phyloP scores from a whole-genome alignment of 257 asterid genomes.

The Anisodus tanguticus region DNA sequence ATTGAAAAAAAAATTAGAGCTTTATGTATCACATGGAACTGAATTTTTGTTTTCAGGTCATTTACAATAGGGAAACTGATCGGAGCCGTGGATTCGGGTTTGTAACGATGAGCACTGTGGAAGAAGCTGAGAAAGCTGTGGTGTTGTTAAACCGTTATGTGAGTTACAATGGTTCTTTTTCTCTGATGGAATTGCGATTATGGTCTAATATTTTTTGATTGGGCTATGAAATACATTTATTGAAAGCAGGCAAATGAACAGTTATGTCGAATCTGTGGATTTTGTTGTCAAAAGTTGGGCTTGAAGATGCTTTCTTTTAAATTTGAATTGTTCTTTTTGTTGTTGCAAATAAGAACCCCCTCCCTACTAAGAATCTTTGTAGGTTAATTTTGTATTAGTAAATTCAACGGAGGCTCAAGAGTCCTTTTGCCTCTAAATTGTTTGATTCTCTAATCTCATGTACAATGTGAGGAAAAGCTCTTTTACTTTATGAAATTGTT shows the following conservation, averaged over 20 bases:
- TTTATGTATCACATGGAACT: not conserved
- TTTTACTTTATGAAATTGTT: not conserved
- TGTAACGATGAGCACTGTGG: conserved; percentile 86
- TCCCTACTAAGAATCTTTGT: not conserved
- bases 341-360: conserved; percentile 13
- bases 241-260: not conserved
- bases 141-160: conserved; percentile 77
- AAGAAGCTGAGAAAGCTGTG: conserved; percentile 91
- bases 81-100: conserved; percentile 95
- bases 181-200: not conserved
- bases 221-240: not conserved
- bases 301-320: not conserved
- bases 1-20: not conserved
- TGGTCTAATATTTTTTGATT: not conserved
- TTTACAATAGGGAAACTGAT: conserved; percentile 72
- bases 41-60: conserved; percentile 51
- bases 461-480: not conserved
- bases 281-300: not conserved
- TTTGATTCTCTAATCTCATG: not conserved
- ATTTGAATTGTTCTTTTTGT: not conserved
- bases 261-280: not conserved
- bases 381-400: not conserved
- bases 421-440: not conserved
- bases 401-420: not conserved
- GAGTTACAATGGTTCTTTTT: conserved; percentile 42